Evolutionary conservation across 2,329 filamentous ascomycete species (phyloP).

Genomic region (Corniculantispora saksenae): DNA sequence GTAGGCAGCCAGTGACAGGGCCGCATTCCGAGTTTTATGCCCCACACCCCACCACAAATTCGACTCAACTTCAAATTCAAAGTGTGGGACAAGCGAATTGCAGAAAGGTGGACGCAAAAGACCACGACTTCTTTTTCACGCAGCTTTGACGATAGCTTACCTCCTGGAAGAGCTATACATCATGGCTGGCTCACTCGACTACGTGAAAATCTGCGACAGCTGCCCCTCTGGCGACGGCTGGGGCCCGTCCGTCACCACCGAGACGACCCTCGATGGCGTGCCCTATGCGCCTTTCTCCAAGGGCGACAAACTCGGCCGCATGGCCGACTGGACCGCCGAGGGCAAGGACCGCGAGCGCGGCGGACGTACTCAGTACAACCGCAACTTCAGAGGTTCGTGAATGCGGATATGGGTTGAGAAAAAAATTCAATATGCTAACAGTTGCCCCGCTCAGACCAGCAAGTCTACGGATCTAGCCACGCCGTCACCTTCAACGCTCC

Average conservation of each 20-base stretch:
- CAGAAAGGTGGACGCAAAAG: slow-evolving; percentile 12
- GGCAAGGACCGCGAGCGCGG: slow-evolving; percentile 81
- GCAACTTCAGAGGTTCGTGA: slow-evolving; percentile 81
- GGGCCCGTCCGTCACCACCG: slow-evolving; percentile 80
- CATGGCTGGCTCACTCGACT: slow-evolving; percentile 58
- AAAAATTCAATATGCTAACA: not conserved
- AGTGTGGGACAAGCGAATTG: slow-evolving; percentile 21
- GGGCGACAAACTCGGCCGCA: slow-evolving; percentile 96
- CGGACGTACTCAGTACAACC: slow-evolving; percentile 84
- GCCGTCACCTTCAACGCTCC: slow-evolving; percentile 88
- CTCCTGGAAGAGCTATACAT: slow-evolving; percentile 13
- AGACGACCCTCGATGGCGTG: slow-evolving; percentile 90
- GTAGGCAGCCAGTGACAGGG: slow-evolving; percentile 14
- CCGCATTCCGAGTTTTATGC: slow-evolving; percentile 19
- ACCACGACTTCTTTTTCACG: slow-evolving; percentile 21
- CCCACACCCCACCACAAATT: slow-evolving; percentile 48
- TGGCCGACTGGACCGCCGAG: slow-evolving; percentile 97
- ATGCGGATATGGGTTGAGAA: not conserved
- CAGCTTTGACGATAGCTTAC: slow-evolving; percentile 14
- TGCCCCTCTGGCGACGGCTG: slow-evolving; percentile 78
- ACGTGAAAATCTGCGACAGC: slow-evolving; percentile 66
- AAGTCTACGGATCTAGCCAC: slow-evolving; percentile 91
- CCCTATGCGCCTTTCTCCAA: slow-evolving; percentile 98
- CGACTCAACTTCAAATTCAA: slow-evolving; percentile 29
- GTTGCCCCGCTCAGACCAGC: slow-evolving; percentile 68